Conservation (phyloP, 2,329 filamentous ascomycete genomes). For the Exophiala viscosa region DNA sequence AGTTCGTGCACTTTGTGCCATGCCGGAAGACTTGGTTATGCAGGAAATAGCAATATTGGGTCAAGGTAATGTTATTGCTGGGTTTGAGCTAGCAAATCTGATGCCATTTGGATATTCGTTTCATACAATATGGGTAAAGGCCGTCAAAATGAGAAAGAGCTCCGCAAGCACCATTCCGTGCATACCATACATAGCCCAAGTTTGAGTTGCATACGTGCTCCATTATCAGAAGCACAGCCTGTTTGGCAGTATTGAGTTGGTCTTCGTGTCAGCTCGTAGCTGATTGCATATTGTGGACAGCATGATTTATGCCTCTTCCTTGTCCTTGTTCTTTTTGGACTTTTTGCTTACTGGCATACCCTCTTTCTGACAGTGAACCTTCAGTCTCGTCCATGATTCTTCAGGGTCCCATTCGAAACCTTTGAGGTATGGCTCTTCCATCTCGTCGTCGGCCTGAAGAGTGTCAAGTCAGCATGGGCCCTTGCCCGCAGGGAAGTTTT, state of each 20-base stretch:
- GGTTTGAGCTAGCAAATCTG: conserved; percentile 15
- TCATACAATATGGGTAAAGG: conserved; percentile 5
- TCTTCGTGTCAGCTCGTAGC: conserved; percentile 13
- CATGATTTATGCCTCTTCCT: conserved; percentile 23
- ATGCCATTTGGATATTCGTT: conserved; percentile 11
- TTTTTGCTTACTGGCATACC: conserved; percentile 55
- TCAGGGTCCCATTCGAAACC: conserved; percentile 97
- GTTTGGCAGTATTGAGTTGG: conserved; percentile 17
- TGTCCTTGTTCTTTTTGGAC: conserved; percentile 61
- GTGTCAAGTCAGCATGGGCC: conserved; percentile 12
- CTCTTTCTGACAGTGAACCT: conserved; percentile 79
- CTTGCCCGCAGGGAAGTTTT: background rate
- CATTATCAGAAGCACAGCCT: conserved; percentile 3
- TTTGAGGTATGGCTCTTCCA: conserved; percentile 79
- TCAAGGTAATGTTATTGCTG: conserved; percentile 20
- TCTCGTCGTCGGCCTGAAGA: conserved; percentile 77
- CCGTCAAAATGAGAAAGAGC: conserved; percentile 11
- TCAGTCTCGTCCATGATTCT: conserved; percentile 80
- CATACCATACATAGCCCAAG: conserved; percentile 10
- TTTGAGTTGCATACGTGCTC: conserved; percentile 13
- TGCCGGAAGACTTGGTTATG: background rate
- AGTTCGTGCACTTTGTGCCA: background rate
- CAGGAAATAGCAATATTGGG: background rate
- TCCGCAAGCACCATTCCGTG: conserved; percentile 18
- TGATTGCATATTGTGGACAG: conserved; percentile 1